Evolutionary conservation across 495 filamentous ascomycete species (phyloP).

Genomic region (Xylaria nigripes): DNA sequence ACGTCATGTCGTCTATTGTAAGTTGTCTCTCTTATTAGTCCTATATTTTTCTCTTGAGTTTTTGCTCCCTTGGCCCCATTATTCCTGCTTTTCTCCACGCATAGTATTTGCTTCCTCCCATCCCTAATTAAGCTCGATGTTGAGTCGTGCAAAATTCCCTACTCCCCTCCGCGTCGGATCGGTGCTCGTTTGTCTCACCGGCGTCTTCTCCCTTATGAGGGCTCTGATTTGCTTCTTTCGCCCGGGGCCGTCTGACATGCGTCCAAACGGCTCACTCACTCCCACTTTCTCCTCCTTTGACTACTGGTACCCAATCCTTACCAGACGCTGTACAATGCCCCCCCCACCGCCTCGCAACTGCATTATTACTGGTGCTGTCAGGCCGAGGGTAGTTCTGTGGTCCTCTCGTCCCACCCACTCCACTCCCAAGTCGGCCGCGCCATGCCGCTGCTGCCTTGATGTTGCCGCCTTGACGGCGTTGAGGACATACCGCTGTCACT

Average conservation of each 20-base stretch:
- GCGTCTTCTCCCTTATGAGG: not conserved
- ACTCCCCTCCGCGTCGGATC: not conserved
- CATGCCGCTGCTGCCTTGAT: not conserved
- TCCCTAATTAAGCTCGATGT: not conserved
- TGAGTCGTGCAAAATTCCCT: not conserved
- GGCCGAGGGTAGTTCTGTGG: not conserved
- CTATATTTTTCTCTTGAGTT: not conserved
- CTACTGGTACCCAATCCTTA: not conserved
- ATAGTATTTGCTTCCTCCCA: not conserved
- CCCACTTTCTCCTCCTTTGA: not conserved
- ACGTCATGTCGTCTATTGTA: constrained; percentile 9
- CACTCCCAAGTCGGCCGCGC: not conserved
- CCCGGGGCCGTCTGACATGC: constrained; percentile 2
- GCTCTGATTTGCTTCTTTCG: constrained; percentile 6
- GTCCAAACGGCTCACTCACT: not conserved
- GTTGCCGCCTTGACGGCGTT: not conserved
- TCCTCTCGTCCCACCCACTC: not conserved
- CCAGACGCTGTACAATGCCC: not conserved
- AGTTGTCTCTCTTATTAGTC: not conserved
- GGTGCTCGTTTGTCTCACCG: constrained; percentile 8
- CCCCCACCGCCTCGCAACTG: constrained; percentile 7
- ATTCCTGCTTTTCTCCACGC: not conserved
- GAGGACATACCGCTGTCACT: not conserved
- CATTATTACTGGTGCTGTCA: not conserved
- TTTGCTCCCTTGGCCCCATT: not conserved